Evolutionary conservation across 352 stramenopile species (phyloP), one percentile per base, ranked within the genome.

Genomic region (Pythium aquatile): DNA sequence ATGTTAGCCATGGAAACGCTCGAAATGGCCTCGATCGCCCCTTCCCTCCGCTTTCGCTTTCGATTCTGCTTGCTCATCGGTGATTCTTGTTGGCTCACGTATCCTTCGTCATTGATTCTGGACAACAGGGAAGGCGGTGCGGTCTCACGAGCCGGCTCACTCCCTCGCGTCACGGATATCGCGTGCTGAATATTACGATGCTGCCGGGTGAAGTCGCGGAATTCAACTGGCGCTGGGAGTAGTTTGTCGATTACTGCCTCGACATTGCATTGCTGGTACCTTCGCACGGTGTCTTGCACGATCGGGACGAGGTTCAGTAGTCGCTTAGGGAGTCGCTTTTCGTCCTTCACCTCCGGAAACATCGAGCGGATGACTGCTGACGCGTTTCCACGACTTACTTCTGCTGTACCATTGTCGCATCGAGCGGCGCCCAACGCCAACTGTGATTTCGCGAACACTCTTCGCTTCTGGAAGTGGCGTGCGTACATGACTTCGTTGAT

Each of bases 401-500:
- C 65, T 20, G 64, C 63, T 61, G 63, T 69, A 11, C 67, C 71
- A 44, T 7, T 5, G n/a, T 10, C 9, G 5, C 37, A 42, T 16
- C 44, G 14, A 26, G 28, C 17, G 8, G 11, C 39, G 5, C 5
- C 17, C 7, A 20, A n/a, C 17, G 24, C 28, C 20, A 90, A 55
- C 5, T 88, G 63, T 0, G 76, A 78, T 6, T 24, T 69, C 8
- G 66, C 48, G 37, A 86, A 88, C 2, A 81, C 44, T 10, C 62
- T 56, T n/a, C 75, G 69, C 59, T 65, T 69, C 29, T 58, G 64
- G 24, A 78, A 77, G 47, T 74, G 69, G 2, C 78, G 70, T 9
- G 81, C 76, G 59, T 90, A 92, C 51, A 92, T 73, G 17, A 87
- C 76, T 3, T 81, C 61, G 28, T 90, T 90, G 55, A 90, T 87